Base-by-base conservation (phyloP, 306 rosid genomes). In the Elaeagnus macrophylla region DNA sequence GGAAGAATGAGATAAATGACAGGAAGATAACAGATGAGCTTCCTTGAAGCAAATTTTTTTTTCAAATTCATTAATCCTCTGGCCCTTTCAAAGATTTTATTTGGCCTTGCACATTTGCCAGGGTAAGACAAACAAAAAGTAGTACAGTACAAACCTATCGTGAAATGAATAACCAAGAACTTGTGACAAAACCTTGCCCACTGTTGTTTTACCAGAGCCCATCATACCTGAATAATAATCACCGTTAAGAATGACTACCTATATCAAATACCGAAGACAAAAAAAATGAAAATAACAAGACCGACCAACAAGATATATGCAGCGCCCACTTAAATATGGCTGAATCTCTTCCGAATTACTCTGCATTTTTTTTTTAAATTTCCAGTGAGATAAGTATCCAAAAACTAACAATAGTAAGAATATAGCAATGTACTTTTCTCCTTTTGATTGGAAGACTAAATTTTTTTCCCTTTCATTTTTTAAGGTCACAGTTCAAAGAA, bases 171-270 rank as follows among this genome's bases (percentile, higher is more conserved):
- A 91, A 66, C 65, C 65, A 65, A 91, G 89, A 69, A 73, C 85
- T 67, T 78, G 79, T 0, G 96, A 71, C 83, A 91, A 65, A 70
- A 91, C 68, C 79, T 80, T 87, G 68, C 99, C 99, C 20, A 91
- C 85, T 13, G 99, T 91, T 41, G 99, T 91, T 82, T 91, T 91
- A 67, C 99, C 99, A 48, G 99, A 91, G 50, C 99, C 99, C 99
- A 87, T 91, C 99, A 91, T 91, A 74, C 99, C 99, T 91, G 81
- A 76, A 71, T 63, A 59, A 64, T 68, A 61, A 56, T 65, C 61
- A 41, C 57, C 70, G 47, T 64, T 25, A 53, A 66, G 63, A 62
- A 51, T 49, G 39, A 53, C 48, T 53, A 56, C 64, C 56, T 51
- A 42, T 12, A 54, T 43, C 48, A 48, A 57, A 16, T 48, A 66